Percentiles rank a stretch among this genome's conserved stretches.
Evolutionary conservation across 768 basidiomycete species (phyloP).

Genomic region (Amanita fuliginea): DNA sequence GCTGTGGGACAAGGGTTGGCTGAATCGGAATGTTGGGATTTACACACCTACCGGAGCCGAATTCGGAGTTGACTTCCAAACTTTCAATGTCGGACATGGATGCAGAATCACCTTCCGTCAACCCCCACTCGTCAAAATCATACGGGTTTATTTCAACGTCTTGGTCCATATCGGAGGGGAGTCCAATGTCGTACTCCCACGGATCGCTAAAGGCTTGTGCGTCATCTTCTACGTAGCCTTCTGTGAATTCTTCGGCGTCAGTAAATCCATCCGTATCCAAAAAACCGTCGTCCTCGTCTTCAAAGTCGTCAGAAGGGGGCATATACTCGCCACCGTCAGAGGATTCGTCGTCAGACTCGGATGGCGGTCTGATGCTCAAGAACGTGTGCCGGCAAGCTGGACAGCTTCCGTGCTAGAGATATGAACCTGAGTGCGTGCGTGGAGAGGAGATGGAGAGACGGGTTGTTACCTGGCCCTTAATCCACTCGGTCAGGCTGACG

Average conservation of each 20-base stretch:
- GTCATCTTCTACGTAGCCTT: background rate
- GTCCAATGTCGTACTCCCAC: no score
- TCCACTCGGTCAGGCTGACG: conserved; percentile 55
- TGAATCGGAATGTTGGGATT: background rate
- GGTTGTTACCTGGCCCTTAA: conserved; percentile 39
- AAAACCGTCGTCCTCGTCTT: conserved; percentile 40
- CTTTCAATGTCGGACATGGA: conserved; percentile 14
- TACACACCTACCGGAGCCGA: background rate
- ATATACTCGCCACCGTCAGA: conserved; percentile 61
- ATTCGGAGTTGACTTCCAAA: background rate
- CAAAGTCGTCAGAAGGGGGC: conserved; percentile 42
- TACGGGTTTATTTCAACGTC: background rate
- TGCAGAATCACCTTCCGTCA: conserved; percentile 30
- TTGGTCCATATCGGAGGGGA: no score
- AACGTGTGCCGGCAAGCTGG: conserved; percentile 57
- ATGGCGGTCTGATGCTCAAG: conserved; percentile 36
- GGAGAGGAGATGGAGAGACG: background rate
- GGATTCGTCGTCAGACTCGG: conserved; percentile 51
- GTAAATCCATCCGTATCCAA: conserved; percentile 31
- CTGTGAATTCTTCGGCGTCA: conserved; percentile 16
- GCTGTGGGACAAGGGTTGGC: background rate
- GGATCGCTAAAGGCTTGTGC: background rate
- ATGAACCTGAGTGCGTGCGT: background rate
- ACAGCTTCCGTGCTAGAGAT: conserved; percentile 54
- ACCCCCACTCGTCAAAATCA: conserved; percentile 24